Base-by-base conservation (phyloP, 2,329 filamentous ascomycete genomes). In the Escovopsis weberi region DNA sequence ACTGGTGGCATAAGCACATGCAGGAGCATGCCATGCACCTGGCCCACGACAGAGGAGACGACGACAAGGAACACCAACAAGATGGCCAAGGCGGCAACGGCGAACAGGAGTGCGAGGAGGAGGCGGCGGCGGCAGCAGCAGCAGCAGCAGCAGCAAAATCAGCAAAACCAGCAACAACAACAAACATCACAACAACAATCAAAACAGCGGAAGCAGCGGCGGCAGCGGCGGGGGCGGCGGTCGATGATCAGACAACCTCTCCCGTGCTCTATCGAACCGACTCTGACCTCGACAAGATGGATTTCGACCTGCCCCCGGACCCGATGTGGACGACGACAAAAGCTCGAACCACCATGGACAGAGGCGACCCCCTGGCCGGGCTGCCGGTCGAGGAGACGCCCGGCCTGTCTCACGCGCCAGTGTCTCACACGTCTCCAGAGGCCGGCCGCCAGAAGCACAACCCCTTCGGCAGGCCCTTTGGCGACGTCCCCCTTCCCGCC, bases 1-100 rank as follows among this genome's bases (percentile, higher is more conserved):
- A 71, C 41, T 89, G 83, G 79, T 85, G 86, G 56, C 70, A 91
- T 54, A 74, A 80, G 53, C 80, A 86, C 52, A 84, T 91, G 82
- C 82, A 85, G 51, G 74, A 80, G 51, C 82, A 89, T 59, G 82
- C 79, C 41, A 76, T 85, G 51, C 68, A 79, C 51, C 59, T 79
- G 39, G 70, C 78, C 47, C 63, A 70, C 50, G 68, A 69, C 36
- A 62, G 63, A 26, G 49, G 45, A 23, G 52, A 52, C 2, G 50
- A 55, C 30, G 54, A 49, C 1, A 52, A 55, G 51, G 48, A 30
- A 28, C 45, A 58, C 36, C 56, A 61, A 15, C 42, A 46, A 34
- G 48, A 51, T 15, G 42, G 47, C n/a, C 50, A 50, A 34, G 48
- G 50, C 39, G 45, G 39, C 11, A 42, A 38, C 12, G 34, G 40